phyloP scores from a whole-genome alignment of 805 yeast species.

The Lipomyces sp. region DNA sequence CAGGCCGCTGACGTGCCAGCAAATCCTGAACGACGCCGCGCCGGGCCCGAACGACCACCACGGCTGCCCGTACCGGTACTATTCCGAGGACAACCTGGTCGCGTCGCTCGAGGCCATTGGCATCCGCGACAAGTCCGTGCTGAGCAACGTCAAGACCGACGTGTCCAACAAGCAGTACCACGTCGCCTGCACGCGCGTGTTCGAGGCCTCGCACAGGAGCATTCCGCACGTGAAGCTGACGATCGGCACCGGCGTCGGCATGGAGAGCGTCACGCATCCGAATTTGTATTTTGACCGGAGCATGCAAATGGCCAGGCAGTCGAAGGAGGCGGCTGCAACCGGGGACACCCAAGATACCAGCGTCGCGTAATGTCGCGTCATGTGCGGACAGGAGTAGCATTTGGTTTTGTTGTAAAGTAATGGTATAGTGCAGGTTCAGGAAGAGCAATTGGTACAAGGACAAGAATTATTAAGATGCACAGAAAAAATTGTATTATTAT shows the following conservation, averaged over 20 bases:
- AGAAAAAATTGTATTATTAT: too few relatives aligned
- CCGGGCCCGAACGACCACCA: constrained; percentile 69
- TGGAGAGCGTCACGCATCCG: constrained; percentile 73
- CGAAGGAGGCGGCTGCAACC: background rate
- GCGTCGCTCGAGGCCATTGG: constrained; percentile 61
- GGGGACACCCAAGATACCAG: too few relatives aligned
- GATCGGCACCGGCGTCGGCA: constrained; percentile 39
- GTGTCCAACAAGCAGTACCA: constrained; percentile 70
- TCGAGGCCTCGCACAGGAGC: constrained; percentile 62
- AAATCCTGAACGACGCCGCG: constrained; percentile 59
- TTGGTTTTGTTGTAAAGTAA: too few relatives aligned
- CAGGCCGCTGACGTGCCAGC: constrained; percentile 79
- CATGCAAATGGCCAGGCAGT: constrained; percentile 12
- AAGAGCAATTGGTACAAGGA: too few relatives aligned
- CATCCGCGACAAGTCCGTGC: constrained; percentile 51
- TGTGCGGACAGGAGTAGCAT: too few relatives aligned
- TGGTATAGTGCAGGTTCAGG: too few relatives aligned
- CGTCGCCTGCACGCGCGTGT: constrained; percentile 84
- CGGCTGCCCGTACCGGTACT: constrained; percentile 90
- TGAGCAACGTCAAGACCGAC: constrained; percentile 62
- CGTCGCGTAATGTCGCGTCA: too few relatives aligned
- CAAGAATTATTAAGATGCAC: too few relatives aligned
- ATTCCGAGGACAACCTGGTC: constrained; percentile 60
- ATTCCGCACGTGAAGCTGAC: constrained; percentile 27
- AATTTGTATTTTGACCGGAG: constrained; percentile 76